phyloP scores from a whole-genome alignment of 1,284 basidiomycete species.

The Boletellus deceptivus region DNA sequence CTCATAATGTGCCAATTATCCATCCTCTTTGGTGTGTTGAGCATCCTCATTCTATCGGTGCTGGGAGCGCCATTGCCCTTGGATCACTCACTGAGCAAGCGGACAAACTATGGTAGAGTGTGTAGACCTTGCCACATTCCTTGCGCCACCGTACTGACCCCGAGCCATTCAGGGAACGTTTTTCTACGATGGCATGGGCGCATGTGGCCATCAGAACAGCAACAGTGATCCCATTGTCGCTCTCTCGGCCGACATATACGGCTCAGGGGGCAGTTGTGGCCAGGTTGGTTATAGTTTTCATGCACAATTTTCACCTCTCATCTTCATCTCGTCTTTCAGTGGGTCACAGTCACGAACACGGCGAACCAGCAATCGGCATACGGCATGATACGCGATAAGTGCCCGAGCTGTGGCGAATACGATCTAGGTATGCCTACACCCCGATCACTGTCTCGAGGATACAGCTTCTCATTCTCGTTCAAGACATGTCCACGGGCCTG shows the following conservation, averaged over 20 bases:
- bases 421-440: conserved; percentile 44
- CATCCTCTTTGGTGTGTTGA: conserved; percentile 43
- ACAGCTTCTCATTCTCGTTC: conserved; percentile 5
- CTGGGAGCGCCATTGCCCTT: conserved; percentile 48
- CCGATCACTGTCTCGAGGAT: neutral
- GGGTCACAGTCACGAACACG: conserved; percentile 47
- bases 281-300: conserved; percentile 36
- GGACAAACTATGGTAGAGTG: conserved; percentile 48
- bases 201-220: conserved; percentile 45
- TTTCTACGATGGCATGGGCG: conserved; percentile 44
- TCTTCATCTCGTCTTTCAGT: conserved; percentile 34
- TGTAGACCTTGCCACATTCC: conserved; percentile 18
- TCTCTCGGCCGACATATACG: conserved; percentile 44
- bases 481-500: conserved; percentile 56
- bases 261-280: conserved; percentile 43
- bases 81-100: conserved; percentile 42
- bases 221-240: conserved; percentile 47
- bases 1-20: conserved; percentile 40
- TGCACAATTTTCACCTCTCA: conserved; percentile 7
- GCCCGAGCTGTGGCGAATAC: conserved; percentile 39
- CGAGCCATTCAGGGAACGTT: conserved; percentile 36
- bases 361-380: conserved; percentile 41
- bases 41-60: conserved; percentile 41
- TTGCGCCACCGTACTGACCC: conserved; percentile 5
- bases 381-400: conserved; percentile 47